Evolutionary conservation across 495 filamentous ascomycete genomes (phyloP), one percentile per base, ranked within the genome.

Genomic region (Trichoderma orchidacearum): DNA sequence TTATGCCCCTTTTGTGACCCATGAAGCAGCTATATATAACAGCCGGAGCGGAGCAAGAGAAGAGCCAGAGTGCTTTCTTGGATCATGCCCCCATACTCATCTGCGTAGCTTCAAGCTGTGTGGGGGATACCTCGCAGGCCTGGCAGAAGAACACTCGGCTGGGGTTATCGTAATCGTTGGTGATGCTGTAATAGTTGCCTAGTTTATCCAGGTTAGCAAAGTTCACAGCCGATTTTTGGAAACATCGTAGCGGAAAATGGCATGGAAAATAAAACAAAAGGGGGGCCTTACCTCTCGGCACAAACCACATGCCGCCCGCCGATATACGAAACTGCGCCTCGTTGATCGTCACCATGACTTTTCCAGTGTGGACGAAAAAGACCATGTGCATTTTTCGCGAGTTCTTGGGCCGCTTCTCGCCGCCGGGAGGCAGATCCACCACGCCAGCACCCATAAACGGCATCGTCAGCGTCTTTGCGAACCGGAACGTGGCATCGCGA

Each of bases 331-430:
- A 96, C 60, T 75, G 75, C n/a, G 82, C 87, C n/a, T 85, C 84
- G 59, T 86, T 86, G 12, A 97, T 80, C 51, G 81, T 84, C 25
- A 88, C 87, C 61, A 74, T 67, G 32, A 95, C 89, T 51, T 82
- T 78, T 6, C 93, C 93, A 21, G 75, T 68, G 57, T 86, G 81
- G 30, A 98, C 85, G 66, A 93, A 96, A 65, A 98, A 96, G 0
- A 86, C 85, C 84, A 97, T 88, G 60, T 95, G 90, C 85, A 95
- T 95, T 69, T 85, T 89, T 54, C 92, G 80, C 4, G 85, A 84
- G 63, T 95, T 96, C 75, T 97, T 98, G 17, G 82, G 78, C 60
- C 85, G 79, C 77, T 98, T 98, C 51, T 83, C 76, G 17, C 83
- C 83, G 3, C 85, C 84, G 2, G 88, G 83, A 5, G 89, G 88